Base-by-base conservation (phyloP, 805 yeast genomes). In the Teunomyces barrocoloradensis region DNA sequence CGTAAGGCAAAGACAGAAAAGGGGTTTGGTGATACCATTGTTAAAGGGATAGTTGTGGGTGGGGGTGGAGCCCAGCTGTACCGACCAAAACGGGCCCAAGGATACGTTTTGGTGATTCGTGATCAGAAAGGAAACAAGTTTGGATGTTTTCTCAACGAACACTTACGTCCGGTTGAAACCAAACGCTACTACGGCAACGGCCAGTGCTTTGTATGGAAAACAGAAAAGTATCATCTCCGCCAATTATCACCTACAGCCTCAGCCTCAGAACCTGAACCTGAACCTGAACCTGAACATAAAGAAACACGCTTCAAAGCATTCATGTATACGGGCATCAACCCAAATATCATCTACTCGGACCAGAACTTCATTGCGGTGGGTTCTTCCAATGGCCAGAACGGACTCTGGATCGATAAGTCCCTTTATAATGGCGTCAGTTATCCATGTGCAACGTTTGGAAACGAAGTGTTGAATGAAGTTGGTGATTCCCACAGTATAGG, bases 331-430 rank as follows among this genome's bases (percentile, higher is more conserved):
- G 96, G 97, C 0, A 58, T 85, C 42, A 92, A 94, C 63, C 96
- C 89, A 60, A 91, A 84, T 64, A 78, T 88, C 38, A 82, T 92
- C 13, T 89, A 87, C 61, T 88, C 96, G 47, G 87, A 90, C 38
- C 81, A 82, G 50, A 75, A 80, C 21, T 89, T 82, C 58, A 70
- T 94, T 28, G 84, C 96, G 17, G 76, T 94, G 56, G 99, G 98
- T 1, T 92, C 95, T 0, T 96, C 97, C 1, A 85, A 85, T 56
- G 97, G 97, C 2, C 89, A 87, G 58, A 90, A 89, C 65, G 98
- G 97, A 0, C 71, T 94, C 12, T 92, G 95, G 89, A 72, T 90
- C 11, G 96, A 89, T 60, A 84, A 81, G 46, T 80, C 84, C 37
- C 73, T 92, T 36, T 70, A 78, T 47, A 76, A 77, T 45, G 99